phyloP scores from a whole-genome alignment of 306 rosid species.

The Casuarina cunninghamiana region DNA sequence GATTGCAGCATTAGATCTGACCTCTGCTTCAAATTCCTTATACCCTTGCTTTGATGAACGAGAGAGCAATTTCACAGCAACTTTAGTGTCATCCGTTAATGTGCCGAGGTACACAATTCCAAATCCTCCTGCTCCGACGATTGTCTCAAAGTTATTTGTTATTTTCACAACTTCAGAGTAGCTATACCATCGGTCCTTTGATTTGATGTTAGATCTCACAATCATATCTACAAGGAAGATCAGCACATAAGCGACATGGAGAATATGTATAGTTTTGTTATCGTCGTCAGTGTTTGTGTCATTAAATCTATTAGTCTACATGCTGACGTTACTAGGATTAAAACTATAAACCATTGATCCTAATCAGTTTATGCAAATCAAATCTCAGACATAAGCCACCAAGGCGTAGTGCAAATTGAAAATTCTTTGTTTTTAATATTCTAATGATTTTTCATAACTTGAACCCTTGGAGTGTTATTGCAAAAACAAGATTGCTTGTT shows the following conservation, averaged over 20 bases:
- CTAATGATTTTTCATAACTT: background rate
- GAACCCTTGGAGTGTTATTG: background rate
- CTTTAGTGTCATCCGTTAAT: constrained; percentile 28
- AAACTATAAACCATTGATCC: background rate
- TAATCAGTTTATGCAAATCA: background rate
- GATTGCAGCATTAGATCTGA: background rate
- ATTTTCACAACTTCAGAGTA: constrained; percentile 30
- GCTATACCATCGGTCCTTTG: constrained; percentile 24
- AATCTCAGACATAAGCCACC: background rate
- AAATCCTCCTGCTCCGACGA: constrained; percentile 51
- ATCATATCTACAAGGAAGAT: background rate
- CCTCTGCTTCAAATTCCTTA: constrained; percentile 41
- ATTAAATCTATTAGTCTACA: background rate
- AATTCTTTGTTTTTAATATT: too few relatives aligned
- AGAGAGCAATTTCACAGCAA: constrained; percentile 49
- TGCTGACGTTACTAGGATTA: background rate
- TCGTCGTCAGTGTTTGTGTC: background rate
- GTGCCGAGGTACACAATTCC: constrained; percentile 42
- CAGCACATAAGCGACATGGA: background rate
- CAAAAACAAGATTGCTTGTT: background rate
- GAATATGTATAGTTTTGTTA: background rate
- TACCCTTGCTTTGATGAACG: constrained; percentile 39
- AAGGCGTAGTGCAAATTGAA: background rate
- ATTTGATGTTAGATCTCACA: background rate
- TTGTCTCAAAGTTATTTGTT: constrained; percentile 35